A percentile compares a stretch with the other conserved stretches of the same genome.
These are phyloP conservation scores for Thecaphora thlaspeos DNA, from an alignment of 1,284 basidiomycete genomes.

Conservation along the genomic window DNA sequence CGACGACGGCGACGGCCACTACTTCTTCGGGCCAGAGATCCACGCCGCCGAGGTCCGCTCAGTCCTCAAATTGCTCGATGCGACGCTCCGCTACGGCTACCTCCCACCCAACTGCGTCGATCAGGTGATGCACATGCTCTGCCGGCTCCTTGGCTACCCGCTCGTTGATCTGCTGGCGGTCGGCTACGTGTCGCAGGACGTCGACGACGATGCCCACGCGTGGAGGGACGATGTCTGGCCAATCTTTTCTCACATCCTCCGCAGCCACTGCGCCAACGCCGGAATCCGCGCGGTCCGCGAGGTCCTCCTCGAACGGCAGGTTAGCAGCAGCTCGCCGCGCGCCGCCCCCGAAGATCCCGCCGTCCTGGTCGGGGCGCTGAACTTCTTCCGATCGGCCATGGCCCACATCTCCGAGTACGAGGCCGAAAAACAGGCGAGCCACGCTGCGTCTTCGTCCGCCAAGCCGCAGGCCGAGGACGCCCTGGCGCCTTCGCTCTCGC, in stretches of 20 bases:
- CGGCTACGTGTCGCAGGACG: conserved; percentile 17
- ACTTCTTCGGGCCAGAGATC: conserved; percentile 34
- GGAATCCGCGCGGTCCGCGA: conserved; percentile 40
- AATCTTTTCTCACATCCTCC: conserved; percentile 46
- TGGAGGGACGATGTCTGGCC: conserved; percentile 32
- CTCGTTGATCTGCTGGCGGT: conserved; percentile 19
- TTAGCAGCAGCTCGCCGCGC: background rate
- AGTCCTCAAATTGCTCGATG: conserved; percentile 45
- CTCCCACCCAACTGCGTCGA: conserved; percentile 46
- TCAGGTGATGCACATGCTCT: conserved; percentile 40
- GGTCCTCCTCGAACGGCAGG: conserved; percentile 20
- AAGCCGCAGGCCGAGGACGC: conserved; percentile 35
- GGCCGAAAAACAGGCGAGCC: conserved; percentile 18
- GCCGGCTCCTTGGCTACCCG: conserved; percentile 45
- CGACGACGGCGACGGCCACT: conserved; percentile 11
- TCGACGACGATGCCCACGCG: conserved; percentile 14
- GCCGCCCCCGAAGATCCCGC: conserved; percentile 29
- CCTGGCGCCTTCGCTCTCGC: conserved; percentile 35
- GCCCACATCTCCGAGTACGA: conserved; percentile 36
- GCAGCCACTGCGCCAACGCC: conserved; percentile 52
- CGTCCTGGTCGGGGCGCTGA: conserved; percentile 47
- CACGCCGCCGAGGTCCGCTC: conserved; percentile 43
- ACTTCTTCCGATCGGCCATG: conserved; percentile 46
- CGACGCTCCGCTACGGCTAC: conserved; percentile 47
- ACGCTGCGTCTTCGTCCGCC: conserved; percentile 4